These are phyloP conservation scores for Gonapodya sp. DNA, from an alignment of 192 early-diverging fungal genomes.

Conservation along the genomic window DNA sequence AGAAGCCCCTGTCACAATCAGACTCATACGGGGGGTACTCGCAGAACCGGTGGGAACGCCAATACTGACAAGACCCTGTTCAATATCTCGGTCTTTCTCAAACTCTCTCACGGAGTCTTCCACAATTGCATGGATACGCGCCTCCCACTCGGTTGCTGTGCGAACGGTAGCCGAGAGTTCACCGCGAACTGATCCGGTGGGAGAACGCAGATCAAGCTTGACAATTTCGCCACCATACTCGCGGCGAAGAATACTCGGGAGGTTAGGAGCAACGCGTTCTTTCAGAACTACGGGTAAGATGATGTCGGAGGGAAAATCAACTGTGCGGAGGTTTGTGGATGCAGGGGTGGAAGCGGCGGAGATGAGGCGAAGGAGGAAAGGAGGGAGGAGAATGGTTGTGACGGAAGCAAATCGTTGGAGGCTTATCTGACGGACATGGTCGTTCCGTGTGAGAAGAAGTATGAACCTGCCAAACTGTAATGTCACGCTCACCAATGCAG, in stretches of 20 bases:
- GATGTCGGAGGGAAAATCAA: not conserved
- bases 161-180: not conserved
- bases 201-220: not conserved
- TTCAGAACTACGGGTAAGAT: not conserved
- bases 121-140: not conserved
- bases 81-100: not conserved
- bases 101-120: not conserved
- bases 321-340: not conserved
- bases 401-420: not conserved
- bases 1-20: not conserved
- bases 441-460: too few species aligned
- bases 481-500: not conserved
- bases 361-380: not conserved
- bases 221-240: not conserved
- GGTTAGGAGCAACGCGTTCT: not conserved
- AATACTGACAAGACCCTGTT: not conserved
- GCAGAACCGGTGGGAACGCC: not conserved
- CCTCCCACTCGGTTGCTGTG: not conserved
- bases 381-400: not conserved
- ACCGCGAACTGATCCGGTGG: not conserved
- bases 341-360: not conserved
- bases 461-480: too few species aligned
- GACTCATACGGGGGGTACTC: not conserved
- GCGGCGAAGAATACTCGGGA: not conserved
- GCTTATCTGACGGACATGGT: too few species aligned